Conservation (phyloP, 768 basidiomycete species). For the Boletus bicolor region DNA sequence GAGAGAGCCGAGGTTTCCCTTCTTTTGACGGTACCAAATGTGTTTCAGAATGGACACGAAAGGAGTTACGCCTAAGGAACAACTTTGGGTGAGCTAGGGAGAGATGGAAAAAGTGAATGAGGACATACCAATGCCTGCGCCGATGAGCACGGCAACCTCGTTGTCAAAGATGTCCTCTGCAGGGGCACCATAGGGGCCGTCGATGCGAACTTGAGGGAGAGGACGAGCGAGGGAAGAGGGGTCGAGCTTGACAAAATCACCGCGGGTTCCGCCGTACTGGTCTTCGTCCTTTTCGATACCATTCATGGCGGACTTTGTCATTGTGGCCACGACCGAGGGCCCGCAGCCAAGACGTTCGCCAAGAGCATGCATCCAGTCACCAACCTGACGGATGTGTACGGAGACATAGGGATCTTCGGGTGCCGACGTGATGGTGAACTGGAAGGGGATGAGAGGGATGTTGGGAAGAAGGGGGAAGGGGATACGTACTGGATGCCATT, state of each 20-base stretch:
- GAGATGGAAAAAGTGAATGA: not conserved
- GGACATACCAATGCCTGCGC: slow-evolving; percentile 83
- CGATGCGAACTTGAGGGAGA: slow-evolving; percentile 73
- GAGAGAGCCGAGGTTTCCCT: slow-evolving; percentile 71
- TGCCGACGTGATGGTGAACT: slow-evolving; percentile 95
- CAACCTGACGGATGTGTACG: slow-evolving; percentile 90
- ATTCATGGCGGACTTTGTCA: slow-evolving; percentile 78
- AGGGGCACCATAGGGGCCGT: slow-evolving; percentile 92
- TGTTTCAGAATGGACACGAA: slow-evolving; percentile 95
- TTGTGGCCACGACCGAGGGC: slow-evolving; percentile 68
- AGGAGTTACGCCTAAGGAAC: slow-evolving; percentile 72
- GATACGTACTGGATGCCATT: slow-evolving; percentile 93
- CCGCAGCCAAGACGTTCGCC: slow-evolving; percentile 85
- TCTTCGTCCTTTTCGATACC: slow-evolving; percentile 62
- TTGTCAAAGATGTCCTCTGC: slow-evolving; percentile 85
- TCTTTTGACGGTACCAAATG: slow-evolving; percentile 90
- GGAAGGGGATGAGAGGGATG: not conserved
- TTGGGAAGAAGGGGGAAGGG: not conserved
- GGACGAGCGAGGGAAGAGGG: slow-evolving; percentile 41
- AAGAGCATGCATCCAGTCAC: slow-evolving; percentile 80
- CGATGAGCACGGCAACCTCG: slow-evolving; percentile 88
- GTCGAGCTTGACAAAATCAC: slow-evolving; percentile 81
- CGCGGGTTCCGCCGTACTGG: slow-evolving; percentile 49
- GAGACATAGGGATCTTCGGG: slow-evolving; percentile 93
- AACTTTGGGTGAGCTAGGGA: not conserved